Evolutionary conservation across 108 stramenopile genomes (phyloP).

Genomic region (Schizochytrium sp.): DNA sequence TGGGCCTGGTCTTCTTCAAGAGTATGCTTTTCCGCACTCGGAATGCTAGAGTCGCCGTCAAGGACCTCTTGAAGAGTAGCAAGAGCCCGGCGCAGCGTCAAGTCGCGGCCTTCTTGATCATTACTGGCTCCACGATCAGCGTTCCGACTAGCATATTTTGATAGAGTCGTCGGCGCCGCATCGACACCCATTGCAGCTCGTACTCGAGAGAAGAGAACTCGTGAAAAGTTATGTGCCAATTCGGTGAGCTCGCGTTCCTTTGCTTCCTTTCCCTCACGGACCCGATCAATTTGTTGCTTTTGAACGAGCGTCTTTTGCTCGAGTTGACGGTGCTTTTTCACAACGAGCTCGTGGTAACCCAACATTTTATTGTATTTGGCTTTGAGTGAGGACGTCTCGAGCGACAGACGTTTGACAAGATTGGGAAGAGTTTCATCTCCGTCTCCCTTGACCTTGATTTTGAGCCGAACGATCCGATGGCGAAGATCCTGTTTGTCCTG

Average conservation of each 20-base stretch:
- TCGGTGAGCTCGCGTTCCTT: neutral
- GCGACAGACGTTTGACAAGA: neutral
- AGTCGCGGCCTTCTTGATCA: neutral
- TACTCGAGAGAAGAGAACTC: neutral
- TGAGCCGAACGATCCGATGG: slow-evolving; percentile 1
- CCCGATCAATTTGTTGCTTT: neutral
- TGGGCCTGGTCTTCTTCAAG: neutral
- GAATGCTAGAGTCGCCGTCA: neutral
- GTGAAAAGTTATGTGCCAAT: neutral
- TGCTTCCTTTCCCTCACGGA: too few species aligned
- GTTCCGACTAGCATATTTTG: neutral
- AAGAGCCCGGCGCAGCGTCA: neutral
- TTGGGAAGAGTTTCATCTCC: neutral
- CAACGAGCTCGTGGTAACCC: neutral
- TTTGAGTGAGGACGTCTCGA: neutral
- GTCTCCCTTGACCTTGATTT: neutral
- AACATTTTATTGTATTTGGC: neutral
- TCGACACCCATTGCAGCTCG: neutral
- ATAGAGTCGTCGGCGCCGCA: neutral
- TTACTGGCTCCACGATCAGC: too few species aligned
- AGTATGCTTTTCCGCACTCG: neutral
- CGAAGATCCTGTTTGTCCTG: slow-evolving; percentile 8
- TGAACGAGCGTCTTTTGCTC: neutral
- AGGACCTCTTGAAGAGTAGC: neutral
- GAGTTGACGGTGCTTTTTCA: neutral